Evolutionary conservation across 345 rosid genomes (phyloP), one percentile per base, ranked within the genome.

Genomic region (Geranium rotundifolium): DNA sequence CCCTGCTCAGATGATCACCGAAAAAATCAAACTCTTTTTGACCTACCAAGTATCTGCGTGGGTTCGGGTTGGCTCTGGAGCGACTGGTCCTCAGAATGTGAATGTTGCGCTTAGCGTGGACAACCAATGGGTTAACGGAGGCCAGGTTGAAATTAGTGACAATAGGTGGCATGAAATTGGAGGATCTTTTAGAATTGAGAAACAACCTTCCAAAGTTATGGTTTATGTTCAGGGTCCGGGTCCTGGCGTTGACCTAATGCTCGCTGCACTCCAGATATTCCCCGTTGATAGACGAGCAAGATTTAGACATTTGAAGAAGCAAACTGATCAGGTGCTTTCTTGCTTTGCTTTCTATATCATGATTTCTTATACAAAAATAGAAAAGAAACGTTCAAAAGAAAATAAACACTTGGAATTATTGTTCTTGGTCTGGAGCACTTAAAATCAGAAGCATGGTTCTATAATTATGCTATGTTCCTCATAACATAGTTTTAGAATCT

Each of bases 1-100:
- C 56, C 98, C 98, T 57, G 96, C 95, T 56, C 98, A 92, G 80
- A 68, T 79, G 61, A 92, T 92, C 72, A 84, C 95, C 1, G 93
- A 85, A 30, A 89, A 80, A 76, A 70, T 89, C 63, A 78, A 83
- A 65, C 81, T 86, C 50, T 87, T 85, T 66, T 65, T 89, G 77
- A 85, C 96, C 54, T 92, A 92, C 75, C 98, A 92, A 77, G 85
- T 92, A 52, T 83, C 96, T 16, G 96, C 91, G 19, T 92, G 98
- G 98, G 95, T 85, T 55, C 82, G 80, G 80, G 77, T 87, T 23
- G 85, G 82, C 63, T 72, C 87, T 4, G 80, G 81, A 14, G 64
- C 80, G 31, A 74, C 56, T 8, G 78, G 82, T 60, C 83, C 93
- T 18, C 98, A 92, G 69, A 89, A 80, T 69, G 88, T 92, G 70